A percentile compares a stretch with the other conserved stretches of the same genome.
Conservation (phyloP, 2,329 filamentous ascomycete species). For the Metarhizium robertsii region DNA sequence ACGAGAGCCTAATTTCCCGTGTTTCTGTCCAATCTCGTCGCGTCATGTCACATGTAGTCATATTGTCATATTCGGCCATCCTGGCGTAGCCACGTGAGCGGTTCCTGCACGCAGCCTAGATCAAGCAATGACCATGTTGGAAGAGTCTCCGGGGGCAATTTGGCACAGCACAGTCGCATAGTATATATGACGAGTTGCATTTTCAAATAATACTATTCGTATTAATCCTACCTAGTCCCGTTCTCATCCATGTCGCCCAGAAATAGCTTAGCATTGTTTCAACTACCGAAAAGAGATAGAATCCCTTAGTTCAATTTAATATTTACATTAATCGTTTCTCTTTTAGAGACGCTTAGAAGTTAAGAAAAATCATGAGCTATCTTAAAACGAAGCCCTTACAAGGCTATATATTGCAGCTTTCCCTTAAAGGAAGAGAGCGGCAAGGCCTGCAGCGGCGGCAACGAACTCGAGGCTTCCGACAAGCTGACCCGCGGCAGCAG, state of each 20-base stretch:
- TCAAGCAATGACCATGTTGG: too few relatives aligned
- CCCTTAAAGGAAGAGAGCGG: conserved; percentile 16
- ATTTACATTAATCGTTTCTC: background rate
- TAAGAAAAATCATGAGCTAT: background rate
- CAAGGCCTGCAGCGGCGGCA: conserved; percentile 22
- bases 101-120: too few relatives aligned
- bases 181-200: too few relatives aligned
- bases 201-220: background rate
- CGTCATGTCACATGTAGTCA: too few relatives aligned
- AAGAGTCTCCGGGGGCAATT: too few relatives aligned
- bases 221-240: conserved; percentile 1
- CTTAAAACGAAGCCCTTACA: background rate
- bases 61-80: too few relatives aligned
- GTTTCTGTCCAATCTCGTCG: too few relatives aligned
- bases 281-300: background rate
- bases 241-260: background rate
- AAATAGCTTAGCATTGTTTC: background rate
- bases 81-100: too few relatives aligned
- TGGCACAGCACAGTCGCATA: too few relatives aligned
- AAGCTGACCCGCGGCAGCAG: conserved; percentile 23
- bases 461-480: conserved; percentile 17
- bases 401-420: background rate
- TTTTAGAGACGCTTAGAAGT: background rate
- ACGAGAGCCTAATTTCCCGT: too few relatives aligned
- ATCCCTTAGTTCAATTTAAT: background rate